A percentile compares a stretch with the other conserved stretches of the same genome.
Conservation (phyloP, 768 basidiomycete species). For the Mycena leptocephala region DNA sequence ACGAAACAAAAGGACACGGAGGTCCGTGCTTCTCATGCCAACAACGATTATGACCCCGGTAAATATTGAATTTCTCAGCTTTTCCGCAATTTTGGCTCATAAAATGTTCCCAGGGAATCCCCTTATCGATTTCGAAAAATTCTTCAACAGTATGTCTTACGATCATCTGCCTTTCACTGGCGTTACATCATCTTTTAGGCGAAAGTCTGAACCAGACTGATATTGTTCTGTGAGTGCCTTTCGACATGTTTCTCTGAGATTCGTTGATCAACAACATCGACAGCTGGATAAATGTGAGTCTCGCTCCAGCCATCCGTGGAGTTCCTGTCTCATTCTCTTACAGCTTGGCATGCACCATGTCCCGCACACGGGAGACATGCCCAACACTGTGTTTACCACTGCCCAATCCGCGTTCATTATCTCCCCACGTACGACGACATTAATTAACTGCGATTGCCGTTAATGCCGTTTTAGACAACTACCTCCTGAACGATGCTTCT, state of each 20-base stretch:
- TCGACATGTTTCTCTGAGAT: slow-evolving; percentile 30
- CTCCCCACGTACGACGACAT: slow-evolving; percentile 26
- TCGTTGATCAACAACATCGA: slow-evolving; percentile 53
- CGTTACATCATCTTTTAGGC: neutral
- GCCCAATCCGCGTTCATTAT: slow-evolving; percentile 41
- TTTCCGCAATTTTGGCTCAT: neutral
- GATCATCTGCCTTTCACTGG: slow-evolving; percentile 50
- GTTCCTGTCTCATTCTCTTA: neutral
- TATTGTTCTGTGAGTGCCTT: slow-evolving; percentile 29
- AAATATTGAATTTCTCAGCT: neutral
- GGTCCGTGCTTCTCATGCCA: slow-evolving; percentile 59
- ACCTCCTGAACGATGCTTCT: slow-evolving; percentile 40
- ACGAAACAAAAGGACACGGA: slow-evolving; percentile 68
- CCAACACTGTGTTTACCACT: slow-evolving; percentile 41
- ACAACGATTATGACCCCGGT: slow-evolving; percentile 69
- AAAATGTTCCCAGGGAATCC: slow-evolving; percentile 40
- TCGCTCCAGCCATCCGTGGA: neutral
- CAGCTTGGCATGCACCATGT: slow-evolving; percentile 44
- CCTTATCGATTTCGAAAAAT: slow-evolving; percentile 63
- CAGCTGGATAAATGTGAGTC: slow-evolving; percentile 60
- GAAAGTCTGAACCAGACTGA: slow-evolving; percentile 37
- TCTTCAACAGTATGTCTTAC: slow-evolving; percentile 59
- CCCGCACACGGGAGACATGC: slow-evolving; percentile 41
- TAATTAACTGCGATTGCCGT: neutral
- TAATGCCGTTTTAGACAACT: slow-evolving; percentile 30